Evolutionary conservation across 768 basidiomycete species (phyloP).

Genomic region (Harrya chromipes): DNA sequence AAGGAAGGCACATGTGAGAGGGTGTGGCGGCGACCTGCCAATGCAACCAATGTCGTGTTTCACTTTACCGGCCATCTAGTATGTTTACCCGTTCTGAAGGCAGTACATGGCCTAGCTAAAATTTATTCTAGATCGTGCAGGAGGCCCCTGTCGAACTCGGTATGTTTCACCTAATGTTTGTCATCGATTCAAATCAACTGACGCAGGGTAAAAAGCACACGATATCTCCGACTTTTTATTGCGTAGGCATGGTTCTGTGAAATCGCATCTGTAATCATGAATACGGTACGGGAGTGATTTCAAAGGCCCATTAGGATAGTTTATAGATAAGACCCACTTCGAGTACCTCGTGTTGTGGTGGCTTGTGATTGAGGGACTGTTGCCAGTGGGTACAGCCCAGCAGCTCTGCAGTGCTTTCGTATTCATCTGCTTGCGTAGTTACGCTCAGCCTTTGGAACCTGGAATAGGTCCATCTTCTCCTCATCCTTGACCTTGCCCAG

Average conservation of each 20-base stretch:
- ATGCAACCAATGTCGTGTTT: conserved; percentile 30
- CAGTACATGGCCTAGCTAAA: not conserved
- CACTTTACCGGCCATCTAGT: conserved; percentile 29
- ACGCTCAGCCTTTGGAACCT: too few relatives aligned
- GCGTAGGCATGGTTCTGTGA: conserved; percentile 7
- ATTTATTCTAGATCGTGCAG: conserved; percentile 22
- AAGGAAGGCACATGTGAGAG: conserved; percentile 11
- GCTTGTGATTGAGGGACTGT: too few relatives aligned
- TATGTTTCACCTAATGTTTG: conserved; percentile 1
- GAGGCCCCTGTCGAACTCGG: conserved; percentile 31
- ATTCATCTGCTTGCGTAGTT: too few relatives aligned
- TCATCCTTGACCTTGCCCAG: not conserved
- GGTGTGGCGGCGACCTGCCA: conserved; percentile 31
- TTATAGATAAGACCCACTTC: not conserved
- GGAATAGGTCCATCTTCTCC: not conserved
- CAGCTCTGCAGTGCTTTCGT: not conserved
- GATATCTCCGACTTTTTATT: conserved; percentile 27
- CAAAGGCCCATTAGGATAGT: too few relatives aligned
- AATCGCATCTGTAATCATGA: conserved; percentile 5
- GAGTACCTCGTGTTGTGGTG: too few relatives aligned
- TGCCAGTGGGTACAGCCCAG: conserved; percentile 1
- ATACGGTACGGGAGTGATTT: not conserved
- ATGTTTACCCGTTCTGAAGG: conserved; percentile 2
- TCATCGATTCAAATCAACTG: not conserved
- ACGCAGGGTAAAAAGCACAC: conserved; percentile 13